Evolutionary conservation across 192 early-diverging fungal species (phyloP).

Genomic region (Rhizophlyctis rosea): DNA sequence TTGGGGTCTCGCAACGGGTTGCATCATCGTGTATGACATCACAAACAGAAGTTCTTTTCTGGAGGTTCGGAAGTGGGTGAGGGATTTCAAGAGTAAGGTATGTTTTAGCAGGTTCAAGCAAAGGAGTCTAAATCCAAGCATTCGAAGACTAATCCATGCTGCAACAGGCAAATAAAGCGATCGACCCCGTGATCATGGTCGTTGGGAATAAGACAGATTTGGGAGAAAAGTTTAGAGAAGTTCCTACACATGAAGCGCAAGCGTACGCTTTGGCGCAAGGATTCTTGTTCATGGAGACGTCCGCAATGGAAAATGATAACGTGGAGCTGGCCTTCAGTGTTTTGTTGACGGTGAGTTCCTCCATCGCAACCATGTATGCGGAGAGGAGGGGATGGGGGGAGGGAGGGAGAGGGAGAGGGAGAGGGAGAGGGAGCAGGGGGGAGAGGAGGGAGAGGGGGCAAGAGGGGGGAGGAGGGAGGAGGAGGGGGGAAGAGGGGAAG

Average conservation of each 20-base stretch:
- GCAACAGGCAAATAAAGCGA: constrained; percentile 70
- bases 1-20: constrained; percentile 70
- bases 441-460: too few relatives aligned
- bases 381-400: too few relatives aligned
- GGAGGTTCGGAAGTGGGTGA: constrained; percentile 92
- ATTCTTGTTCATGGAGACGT: constrained; percentile 38
- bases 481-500: too few relatives aligned
- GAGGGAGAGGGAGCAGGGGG: too few relatives aligned
- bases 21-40: constrained; percentile 96
- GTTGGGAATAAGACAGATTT: constrained; percentile 87
- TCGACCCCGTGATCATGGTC: constrained; percentile 79
- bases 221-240: constrained; percentile 13
- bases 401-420: too few relatives aligned
- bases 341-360: constrained; percentile 31
- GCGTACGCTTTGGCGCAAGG: constrained; percentile 35
- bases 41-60: constrained; percentile 90
- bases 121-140: too few relatives aligned
- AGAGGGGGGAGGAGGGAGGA: too few relatives aligned
- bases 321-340: constrained; percentile 36
- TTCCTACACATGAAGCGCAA: constrained; percentile 25
- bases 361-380: too few relatives aligned
- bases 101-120: too few relatives aligned
- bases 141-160: too few relatives aligned
- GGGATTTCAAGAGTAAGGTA: constrained; percentile 67
- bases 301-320: constrained; percentile 23